These are phyloP conservation scores for Boechera retrofracta DNA, from an alignment of 345 rosid genomes.

Conservation along the genomic window DNA sequence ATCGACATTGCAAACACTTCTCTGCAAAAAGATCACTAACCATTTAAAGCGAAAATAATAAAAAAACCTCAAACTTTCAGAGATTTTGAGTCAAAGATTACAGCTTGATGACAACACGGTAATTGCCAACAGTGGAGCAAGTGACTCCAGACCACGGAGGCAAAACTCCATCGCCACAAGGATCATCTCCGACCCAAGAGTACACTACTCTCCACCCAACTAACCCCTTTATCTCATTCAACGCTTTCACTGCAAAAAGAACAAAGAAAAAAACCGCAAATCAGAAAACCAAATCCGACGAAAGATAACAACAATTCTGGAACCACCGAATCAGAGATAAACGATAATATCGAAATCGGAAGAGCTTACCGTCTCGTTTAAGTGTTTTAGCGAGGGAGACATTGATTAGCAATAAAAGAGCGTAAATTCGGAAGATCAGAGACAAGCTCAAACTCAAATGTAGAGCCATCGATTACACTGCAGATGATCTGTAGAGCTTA, in stretches of 20 bases:
- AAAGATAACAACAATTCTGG: not conserved
- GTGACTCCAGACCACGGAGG: constrained; percentile 93
- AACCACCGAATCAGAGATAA: not conserved
- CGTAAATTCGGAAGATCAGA: constrained; percentile 30
- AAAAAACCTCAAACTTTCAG: not conserved
- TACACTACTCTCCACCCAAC: constrained; percentile 80
- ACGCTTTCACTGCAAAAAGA: constrained; percentile 58
- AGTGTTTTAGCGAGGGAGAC: constrained; percentile 61
- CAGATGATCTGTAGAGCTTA: constrained; percentile 3
- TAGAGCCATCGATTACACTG: constrained; percentile 24
- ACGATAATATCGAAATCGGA: not conserved
- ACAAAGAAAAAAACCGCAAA: not conserved
- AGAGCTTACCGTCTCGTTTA: constrained; percentile 55
- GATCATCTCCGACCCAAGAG: constrained; percentile 82
- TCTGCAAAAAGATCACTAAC: constrained; percentile 48
- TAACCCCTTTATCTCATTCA: constrained; percentile 71
- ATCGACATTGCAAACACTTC: constrained; percentile 73
- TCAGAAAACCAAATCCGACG: not conserved
- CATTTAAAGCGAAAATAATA: not conserved
- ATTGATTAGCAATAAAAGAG: constrained; percentile 25
- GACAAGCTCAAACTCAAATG: constrained; percentile 29
- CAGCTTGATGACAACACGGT: constrained; percentile 82
- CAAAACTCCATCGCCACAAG: constrained; percentile 72
- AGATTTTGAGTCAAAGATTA: constrained; percentile 40
- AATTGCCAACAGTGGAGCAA: constrained; percentile 76